phyloP scores from a whole-genome alignment of 352 stramenopile species.

The Pythium brachiatum region DNA sequence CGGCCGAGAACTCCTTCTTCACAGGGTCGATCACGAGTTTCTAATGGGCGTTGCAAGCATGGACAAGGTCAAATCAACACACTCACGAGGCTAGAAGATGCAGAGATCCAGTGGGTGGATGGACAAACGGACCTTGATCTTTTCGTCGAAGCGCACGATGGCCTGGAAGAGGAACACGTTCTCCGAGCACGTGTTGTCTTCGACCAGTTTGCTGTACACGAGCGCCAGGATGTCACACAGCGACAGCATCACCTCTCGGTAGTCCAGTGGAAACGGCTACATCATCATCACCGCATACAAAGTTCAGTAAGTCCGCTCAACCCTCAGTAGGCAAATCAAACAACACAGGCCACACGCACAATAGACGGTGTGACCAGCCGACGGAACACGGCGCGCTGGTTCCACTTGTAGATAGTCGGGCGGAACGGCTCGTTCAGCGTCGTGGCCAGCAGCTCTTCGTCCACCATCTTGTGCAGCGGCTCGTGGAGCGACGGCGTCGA shows the following conservation, averaged over 20 bases:
- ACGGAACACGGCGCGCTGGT: constrained; percentile 74
- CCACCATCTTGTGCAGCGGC: constrained; percentile 34
- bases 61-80: neutral
- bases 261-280: constrained; percentile 78
- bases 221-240: constrained; percentile 80
- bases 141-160: constrained; percentile 76
- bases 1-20: constrained; percentile 75
- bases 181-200: constrained; percentile 69
- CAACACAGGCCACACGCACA: constrained; percentile 31
- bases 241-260: constrained; percentile 77
- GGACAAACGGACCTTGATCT: constrained; percentile 57
- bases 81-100: neutral
- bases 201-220: constrained; percentile 81
- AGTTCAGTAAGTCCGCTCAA: too few relatives aligned
- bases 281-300: constrained; percentile 4
- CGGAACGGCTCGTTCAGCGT: constrained; percentile 51
- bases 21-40: constrained; percentile 84
- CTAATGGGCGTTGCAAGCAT: too few relatives aligned
- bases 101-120: neutral
- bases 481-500: constrained; percentile 60
- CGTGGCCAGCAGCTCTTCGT: constrained; percentile 35
- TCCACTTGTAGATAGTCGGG: constrained; percentile 78
- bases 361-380: constrained; percentile 71
- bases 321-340: too few relatives aligned
- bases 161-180: constrained; percentile 76